Evolutionary conservation across 345 rosid species (phyloP), one percentile per base, ranked within the genome.

Genomic region (Boechera divaricarpa): DNA sequence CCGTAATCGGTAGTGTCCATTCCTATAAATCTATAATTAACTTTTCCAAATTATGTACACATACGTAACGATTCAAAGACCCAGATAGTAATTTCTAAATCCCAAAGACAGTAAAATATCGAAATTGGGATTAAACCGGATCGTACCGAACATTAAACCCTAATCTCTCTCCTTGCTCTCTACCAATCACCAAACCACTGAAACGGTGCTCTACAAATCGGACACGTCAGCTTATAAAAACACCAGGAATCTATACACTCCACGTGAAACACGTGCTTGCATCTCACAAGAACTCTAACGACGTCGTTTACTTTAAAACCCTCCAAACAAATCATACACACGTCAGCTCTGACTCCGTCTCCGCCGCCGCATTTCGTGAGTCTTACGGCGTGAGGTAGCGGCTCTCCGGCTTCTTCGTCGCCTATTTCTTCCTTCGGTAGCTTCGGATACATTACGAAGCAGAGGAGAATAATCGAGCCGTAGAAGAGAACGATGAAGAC

Each of bases 251-350:
- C 82, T 61, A 79, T 79, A 74, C 82, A 79, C 31, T 47, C 13
- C 70, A 74, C 72, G 72, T 74, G 82, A 6, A 79, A 79, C 60
- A 79, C 82, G 56, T 74, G 82, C 15, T 74, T 79, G 61, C 82
- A 79, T 69, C 72, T 24, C 15, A 39, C 56, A 4, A 79, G 39
- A 16, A 79, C 53, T 54, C 82, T 69, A 36, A 74, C 75, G 76
- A 45, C 72, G 42, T 74, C 79, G 67, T 63, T 79, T 24, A n/a
- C 65, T 45, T 55, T 4, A 3, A 69, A 74, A 5, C 74, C 76
- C 62, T 79, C 82, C 47, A 79, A 57, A 73, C 82, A 79, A 5
- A 74, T 63, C 5, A 74, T 79, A 45, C 82, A 79, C 4, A 29
- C 3, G 33, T 79, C 72, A 4, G 67, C 72, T 44, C 52, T 59